Evolutionary conservation across 1,284 basidiomycete genomes (phyloP), one percentile per base, ranked within the genome.

Genomic region (Cutaneotrichosporon sp.): DNA sequence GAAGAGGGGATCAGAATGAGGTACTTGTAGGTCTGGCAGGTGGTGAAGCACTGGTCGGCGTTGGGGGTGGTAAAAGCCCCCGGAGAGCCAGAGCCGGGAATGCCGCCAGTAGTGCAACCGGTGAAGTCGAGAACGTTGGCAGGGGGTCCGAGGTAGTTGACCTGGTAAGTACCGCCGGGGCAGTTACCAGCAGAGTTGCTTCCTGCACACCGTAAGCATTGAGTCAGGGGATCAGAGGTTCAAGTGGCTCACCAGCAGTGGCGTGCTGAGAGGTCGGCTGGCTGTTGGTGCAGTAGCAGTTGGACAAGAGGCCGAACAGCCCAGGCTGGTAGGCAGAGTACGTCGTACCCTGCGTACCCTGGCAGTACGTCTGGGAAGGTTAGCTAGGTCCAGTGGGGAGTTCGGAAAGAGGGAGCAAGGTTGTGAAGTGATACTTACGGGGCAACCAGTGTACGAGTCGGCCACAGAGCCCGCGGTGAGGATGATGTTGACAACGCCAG

Each of bases 321-420:
- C 63, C 63, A 34, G 63, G 63, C 58, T 64, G 58, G 58, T 57
- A 64, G 34, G 57, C 21, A 14, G 63, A 64, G 52, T 55, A 60
- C 8, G 16, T 52, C 7, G 42, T 18, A 2, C 56, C 61, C 14
- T 22, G 5, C 5, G 21, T 26, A 22, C 14, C 36, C 16, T 22
- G 30, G 36, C 58, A 60, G 49, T 60, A 30, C 11, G 32, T 42
- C 58, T 60, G 34, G 26, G n/a, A 1, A 51, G 42, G 9, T 51
- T 9, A 51, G 34, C 13, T 5, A 32, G 22, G n/a, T 47, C 40
- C 7, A 21, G 26, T n/a, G 30, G 16, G 5, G 13, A 13, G 22
- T 16, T n/a, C 8, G 31, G 30, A 34, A 52, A 26, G 22, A 22
- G 8, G 13, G 22, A 51, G 46, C 4, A 46, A 57, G 40, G 38